Conservation (phyloP, 371 early-diverging fungal genomes). For the Mucor sp. region DNA sequence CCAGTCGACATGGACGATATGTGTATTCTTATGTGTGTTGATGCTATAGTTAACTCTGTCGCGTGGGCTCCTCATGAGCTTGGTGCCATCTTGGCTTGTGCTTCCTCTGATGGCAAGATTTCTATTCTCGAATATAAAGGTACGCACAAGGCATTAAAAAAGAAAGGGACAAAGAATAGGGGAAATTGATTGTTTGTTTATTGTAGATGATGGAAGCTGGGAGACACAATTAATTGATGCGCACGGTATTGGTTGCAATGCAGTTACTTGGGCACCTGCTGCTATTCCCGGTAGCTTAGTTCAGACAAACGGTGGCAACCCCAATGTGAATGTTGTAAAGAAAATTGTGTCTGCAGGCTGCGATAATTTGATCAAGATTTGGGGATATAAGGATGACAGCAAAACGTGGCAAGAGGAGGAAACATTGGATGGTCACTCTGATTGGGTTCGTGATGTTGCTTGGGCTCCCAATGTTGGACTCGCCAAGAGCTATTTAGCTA, state of each 20-base stretch:
- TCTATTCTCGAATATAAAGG: constrained; percentile 90
- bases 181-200: not conserved
- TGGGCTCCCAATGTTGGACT: constrained; percentile 97
- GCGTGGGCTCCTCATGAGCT: constrained; percentile 98
- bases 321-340: constrained; percentile 59
- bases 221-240: constrained; percentile 77
- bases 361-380: constrained; percentile 95
- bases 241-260: constrained; percentile 91
- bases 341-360: constrained; percentile 95
- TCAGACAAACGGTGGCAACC: constrained; percentile 64
- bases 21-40: not conserved
- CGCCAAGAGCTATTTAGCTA: constrained; percentile 86
- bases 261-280: constrained; percentile 95
- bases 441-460: constrained; percentile 99
- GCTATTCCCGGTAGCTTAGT: constrained; percentile 84
- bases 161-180: not conserved
- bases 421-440: constrained; percentile 88
- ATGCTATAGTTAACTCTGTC: constrained; percentile 85
- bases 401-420: constrained; percentile 80
- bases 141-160: constrained; percentile 24
- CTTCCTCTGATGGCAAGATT: constrained; percentile 95
- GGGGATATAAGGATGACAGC: constrained; percentile 82
- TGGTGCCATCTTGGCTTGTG: constrained; percentile 91
- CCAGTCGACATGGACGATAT: not conserved
- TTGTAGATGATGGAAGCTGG: constrained; percentile 82